Conservation (phyloP, 108 stramenopile species). For the Licmophora abbreviata region DNA sequence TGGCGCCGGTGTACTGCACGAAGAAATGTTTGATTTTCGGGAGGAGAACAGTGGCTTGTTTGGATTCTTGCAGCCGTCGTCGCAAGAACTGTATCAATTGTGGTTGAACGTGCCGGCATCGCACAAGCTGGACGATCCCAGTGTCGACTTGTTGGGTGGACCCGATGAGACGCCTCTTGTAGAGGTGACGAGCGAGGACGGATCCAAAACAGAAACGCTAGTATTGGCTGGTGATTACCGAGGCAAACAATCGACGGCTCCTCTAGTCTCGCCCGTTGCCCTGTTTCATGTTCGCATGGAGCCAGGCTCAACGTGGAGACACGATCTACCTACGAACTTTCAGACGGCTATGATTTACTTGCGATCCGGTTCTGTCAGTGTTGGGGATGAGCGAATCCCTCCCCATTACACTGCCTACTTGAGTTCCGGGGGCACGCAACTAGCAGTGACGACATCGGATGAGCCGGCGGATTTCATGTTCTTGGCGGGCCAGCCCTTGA, state of each 20-base stretch:
- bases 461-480: constrained; percentile 53
- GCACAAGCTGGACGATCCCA: constrained; percentile 44
- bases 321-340: constrained; percentile 26
- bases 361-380: constrained; percentile 37
- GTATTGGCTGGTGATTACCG: constrained; percentile 43
- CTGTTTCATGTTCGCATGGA: constrained; percentile 56
- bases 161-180: constrained; percentile 8
- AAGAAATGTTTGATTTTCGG: constrained; percentile 81
- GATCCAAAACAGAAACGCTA: constrained; percentile 24
- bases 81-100: constrained; percentile 75
- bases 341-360: constrained; percentile 65
- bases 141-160: constrained; percentile 29
- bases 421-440: constrained; percentile 17
- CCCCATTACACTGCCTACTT: constrained; percentile 50
- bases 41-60: constrained; percentile 12
- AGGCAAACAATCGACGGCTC: constrained; percentile 25
- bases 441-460: constrained; percentile 13
- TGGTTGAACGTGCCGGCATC: constrained; percentile 71
- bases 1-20: constrained; percentile 78
- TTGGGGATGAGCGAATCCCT: constrained; percentile 17
- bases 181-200: background rate
- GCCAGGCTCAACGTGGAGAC: constrained; percentile 34
- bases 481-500: constrained; percentile 47
- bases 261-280: constrained; percentile 34
- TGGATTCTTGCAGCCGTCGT: constrained; percentile 11